A percentile compares a stretch with the other conserved stretches of the same genome.
These are phyloP conservation scores for Citrus mangshanensis DNA, from an alignment of 345 rosid species.

Conservation along the genomic window DNA sequence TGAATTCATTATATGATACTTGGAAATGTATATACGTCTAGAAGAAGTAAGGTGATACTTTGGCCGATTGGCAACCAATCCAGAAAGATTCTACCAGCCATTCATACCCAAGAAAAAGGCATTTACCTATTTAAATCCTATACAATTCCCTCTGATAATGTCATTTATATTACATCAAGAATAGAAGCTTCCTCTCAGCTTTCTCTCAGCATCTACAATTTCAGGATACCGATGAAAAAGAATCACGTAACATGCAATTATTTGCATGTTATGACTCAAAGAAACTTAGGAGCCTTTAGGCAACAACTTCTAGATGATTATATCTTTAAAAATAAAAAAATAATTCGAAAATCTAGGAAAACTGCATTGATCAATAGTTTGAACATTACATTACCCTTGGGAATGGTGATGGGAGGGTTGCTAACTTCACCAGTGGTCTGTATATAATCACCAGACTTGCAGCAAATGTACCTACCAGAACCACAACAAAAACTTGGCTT, in stretches of 20 bases:
- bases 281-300: background rate
- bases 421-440: slow-evolving; percentile 63
- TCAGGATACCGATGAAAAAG: background rate
- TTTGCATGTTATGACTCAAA: background rate
- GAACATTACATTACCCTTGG: slow-evolving; percentile 48
- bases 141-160: background rate
- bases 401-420: slow-evolving; percentile 56
- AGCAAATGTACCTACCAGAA: slow-evolving; percentile 74
- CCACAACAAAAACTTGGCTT: slow-evolving; percentile 84
- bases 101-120: too few species aligned
- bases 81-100: too few species aligned
- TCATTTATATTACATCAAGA: background rate
- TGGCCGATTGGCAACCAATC: too few species aligned
- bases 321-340: background rate
- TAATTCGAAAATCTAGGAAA: background rate
- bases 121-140: background rate
- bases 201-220: background rate
- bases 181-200: background rate
- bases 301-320: background rate
- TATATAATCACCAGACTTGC: slow-evolving; percentile 64
- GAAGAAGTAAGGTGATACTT: too few species aligned
- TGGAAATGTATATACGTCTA: background rate
- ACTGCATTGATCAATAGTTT: background rate
- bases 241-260: background rate
- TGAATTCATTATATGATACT: background rate